Conservation (phyloP, 805 yeast species). For the Myxozyma lipomycoides region DNA sequence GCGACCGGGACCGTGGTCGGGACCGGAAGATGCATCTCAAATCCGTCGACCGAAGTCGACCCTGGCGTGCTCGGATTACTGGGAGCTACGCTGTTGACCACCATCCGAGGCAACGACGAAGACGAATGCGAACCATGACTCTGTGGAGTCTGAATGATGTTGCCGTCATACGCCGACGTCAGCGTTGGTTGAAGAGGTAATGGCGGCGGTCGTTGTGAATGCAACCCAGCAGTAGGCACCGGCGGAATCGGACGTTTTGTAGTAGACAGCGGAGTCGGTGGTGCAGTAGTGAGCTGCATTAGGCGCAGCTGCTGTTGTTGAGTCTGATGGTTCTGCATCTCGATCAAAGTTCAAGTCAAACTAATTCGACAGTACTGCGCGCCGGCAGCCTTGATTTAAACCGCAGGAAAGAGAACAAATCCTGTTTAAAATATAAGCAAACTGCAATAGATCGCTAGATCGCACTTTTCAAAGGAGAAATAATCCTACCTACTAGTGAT, state of each 20-base stretch:
- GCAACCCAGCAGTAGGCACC: too few relatives aligned
- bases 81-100: background rate
- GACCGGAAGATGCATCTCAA: background rate
- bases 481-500: too few relatives aligned
- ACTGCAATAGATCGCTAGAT: too few relatives aligned
- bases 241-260: conserved; percentile 28
- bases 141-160: background rate
- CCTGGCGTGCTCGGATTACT: background rate
- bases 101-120: background rate
- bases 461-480: too few relatives aligned
- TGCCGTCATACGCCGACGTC: background rate
- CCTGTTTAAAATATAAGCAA: too few relatives aligned
- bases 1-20: background rate
- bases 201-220: conserved; percentile 5
- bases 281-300: conserved; percentile 26
- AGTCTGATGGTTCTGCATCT: conserved; percentile 9
- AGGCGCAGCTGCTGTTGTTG: conserved; percentile 10
- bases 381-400: too few relatives aligned
- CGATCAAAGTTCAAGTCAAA: conserved; percentile 7
- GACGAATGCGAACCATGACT: background rate
- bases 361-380: too few relatives aligned
- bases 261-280: conserved; percentile 27
- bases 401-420: too few relatives aligned
- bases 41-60: background rate
- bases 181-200: background rate